Evolutionary conservation across 2,329 filamentous ascomycete species (phyloP), one percentile per base, ranked within the genome.

Genomic region (Whalleya microplaca): DNA sequence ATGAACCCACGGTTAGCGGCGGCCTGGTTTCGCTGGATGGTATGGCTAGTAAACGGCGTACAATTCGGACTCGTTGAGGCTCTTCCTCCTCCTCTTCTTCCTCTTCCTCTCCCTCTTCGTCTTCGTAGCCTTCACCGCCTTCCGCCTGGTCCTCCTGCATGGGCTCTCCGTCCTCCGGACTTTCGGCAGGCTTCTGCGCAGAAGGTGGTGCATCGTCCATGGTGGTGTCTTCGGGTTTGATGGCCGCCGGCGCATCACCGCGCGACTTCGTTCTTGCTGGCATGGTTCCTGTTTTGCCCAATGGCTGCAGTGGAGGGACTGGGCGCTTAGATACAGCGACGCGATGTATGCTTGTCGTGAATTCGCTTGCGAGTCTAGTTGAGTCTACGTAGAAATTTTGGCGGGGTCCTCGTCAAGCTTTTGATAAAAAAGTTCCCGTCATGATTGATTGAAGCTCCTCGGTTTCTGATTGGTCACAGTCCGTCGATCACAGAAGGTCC

Each of bases 11-110:
- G 12, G 32, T 57, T 53, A 61, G 51, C 45, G 21, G 29, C 19
- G 21, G 21, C 43, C n/a, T 41, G 43, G 61, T 21, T 57, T 55
- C 56, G 66, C 58, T 62, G 27, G 37, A 47, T 55, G 41, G 14
- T 21, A 18, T 45, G n/a, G 20, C 45, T 18, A 23, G 41, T 45
- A 14, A 7, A 40, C 41, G 60, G 68, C 78, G 67, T 72, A 90
- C 87, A 70, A 90, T 84, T 62, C 81, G 79, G 45, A 90, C 85
- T 64, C 85, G 78, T 73, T 86, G 84, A 2, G 72, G 71, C 53
- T 84, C 80, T 53, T 81, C 72, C 48, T 81, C 78, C 53, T 81
- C 78, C 48, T 81, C 79, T 21, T 76, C 72, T 21, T 78, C 73
- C 9, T 77, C 74, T 18, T 80, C 75, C 16, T 78, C 73, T 4